Evolutionary conservation across 225 moss, liverwort and hornwort genomes (phyloP).

Genomic region (Takakia lepidozioides): DNA sequence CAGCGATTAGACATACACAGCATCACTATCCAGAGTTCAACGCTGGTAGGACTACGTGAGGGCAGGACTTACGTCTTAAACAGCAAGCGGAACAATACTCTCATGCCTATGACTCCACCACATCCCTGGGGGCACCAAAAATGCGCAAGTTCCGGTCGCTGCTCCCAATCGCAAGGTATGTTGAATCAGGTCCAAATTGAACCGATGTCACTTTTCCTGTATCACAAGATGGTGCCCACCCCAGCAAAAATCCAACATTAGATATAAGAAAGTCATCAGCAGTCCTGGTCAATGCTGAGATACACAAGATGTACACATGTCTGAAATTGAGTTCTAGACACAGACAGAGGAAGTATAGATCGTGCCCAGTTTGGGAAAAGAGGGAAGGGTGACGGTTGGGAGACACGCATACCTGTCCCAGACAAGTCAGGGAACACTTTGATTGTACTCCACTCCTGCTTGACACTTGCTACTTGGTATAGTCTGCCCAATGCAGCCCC

Average conservation of each 20-base stretch:
- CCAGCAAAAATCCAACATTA: too few relatives aligned
- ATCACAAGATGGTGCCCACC: too few relatives aligned
- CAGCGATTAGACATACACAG: too few relatives aligned
- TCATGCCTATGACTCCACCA: too few relatives aligned
- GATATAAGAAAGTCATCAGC: not conserved
- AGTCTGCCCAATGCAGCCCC: slow-evolving; percentile 29
- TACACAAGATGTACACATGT: not conserved
- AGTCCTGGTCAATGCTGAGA: not conserved
- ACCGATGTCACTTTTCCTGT: slow-evolving; percentile 84
- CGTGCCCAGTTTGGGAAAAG: too few relatives aligned
- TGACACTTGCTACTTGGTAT: slow-evolving; percentile 97
- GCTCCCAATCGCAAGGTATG: slow-evolving; percentile 83
- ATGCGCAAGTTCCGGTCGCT: slow-evolving; percentile 88
- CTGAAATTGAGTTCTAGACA: not conserved
- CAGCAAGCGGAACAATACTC: too few relatives aligned
- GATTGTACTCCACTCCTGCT: slow-evolving; percentile 94
- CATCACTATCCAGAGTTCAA: too few relatives aligned
- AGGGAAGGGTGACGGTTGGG: too few relatives aligned
- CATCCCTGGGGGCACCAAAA: slow-evolving; percentile 70
- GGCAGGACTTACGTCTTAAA: too few relatives aligned
- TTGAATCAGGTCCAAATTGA: slow-evolving; percentile 92
- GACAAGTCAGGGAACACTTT: slow-evolving; percentile 96
- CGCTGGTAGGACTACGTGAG: too few relatives aligned
- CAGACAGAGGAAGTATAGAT: too few relatives aligned
- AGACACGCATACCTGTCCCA: slow-evolving; percentile 62